A percentile compares a stretch with the other conserved stretches of the same genome.
These are phyloP conservation scores for Coemansia erecta DNA, from an alignment of 192 early-diverging fungal species.

Conservation along the genomic window DNA sequence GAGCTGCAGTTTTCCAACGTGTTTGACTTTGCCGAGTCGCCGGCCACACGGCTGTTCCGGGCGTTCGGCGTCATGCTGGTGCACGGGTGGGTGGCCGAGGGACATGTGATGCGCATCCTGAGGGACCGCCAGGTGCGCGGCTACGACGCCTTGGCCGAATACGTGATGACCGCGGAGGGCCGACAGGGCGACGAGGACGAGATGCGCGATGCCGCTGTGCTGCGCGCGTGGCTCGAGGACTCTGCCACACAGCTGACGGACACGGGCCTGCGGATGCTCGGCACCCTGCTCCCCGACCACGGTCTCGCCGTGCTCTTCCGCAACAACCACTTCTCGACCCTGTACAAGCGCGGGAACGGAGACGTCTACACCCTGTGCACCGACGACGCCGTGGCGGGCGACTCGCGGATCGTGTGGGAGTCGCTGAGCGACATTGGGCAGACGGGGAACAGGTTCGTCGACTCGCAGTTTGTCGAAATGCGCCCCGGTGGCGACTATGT, in stretches of 20 bases:
- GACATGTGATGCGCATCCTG: conserved; percentile 58
- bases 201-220: conserved; percentile 43
- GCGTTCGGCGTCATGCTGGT: conserved; percentile 76
- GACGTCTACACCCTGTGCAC: conserved; percentile 65
- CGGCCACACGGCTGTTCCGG: conserved; percentile 67
- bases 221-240: conserved; percentile 68
- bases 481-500: not conserved
- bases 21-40: conserved; percentile 65
- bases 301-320: conserved; percentile 80
- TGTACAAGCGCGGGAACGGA: conserved; percentile 59
- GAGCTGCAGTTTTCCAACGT: conserved; percentile 81
- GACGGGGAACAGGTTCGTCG: conserved; percentile 59
- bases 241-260: conserved; percentile 84
- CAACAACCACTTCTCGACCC: conserved; percentile 90
- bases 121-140: conserved; percentile 53
- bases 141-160: conserved; percentile 84
- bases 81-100: conserved; percentile 89
- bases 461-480: conserved; percentile 54
- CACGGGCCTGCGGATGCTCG: conserved; percentile 68
- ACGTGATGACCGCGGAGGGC: conserved; percentile 48
- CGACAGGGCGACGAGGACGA: conserved; percentile 54
- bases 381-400: conserved; percentile 64
- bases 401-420: conserved; percentile 72
- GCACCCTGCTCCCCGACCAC: conserved; percentile 58
- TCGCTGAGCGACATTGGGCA: conserved; percentile 65